A percentile compares a stretch with the other conserved stretches of the same genome.
Evolutionary conservation across 306 rosid genomes (phyloP).

Genomic region (Pyrus communis): DNA sequence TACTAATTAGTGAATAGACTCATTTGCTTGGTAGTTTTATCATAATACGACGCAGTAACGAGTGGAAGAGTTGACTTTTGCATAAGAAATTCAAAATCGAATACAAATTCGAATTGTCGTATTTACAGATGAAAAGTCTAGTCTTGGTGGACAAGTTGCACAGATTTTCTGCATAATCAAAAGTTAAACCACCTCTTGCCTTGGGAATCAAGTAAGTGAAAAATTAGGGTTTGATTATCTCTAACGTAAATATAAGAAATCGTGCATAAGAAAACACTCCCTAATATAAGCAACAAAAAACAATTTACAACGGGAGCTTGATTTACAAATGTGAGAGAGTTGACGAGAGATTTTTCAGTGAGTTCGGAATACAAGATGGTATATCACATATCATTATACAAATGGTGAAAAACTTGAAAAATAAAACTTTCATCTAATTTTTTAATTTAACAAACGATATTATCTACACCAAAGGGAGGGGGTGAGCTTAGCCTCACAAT

Average conservation of each 20-base stretch:
- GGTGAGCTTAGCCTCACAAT: too few species aligned
- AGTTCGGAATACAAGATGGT: too few species aligned
- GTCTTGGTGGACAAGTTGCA: not conserved
- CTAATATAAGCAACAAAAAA: not conserved
- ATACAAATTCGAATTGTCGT: not conserved
- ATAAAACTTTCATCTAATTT: too few species aligned
- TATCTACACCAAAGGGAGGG: rapidly evolving
- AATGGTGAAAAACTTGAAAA: too few species aligned
- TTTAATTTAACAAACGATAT: too few species aligned
- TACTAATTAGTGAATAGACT: not conserved
- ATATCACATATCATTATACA: too few species aligned
- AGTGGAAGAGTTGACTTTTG: not conserved
- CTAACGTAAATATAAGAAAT: not conserved
- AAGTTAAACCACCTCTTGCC: not conserved
- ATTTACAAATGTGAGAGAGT: not conserved
- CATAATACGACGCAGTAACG: not conserved
- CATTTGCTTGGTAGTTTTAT: not conserved
- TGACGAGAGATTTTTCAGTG: not conserved
- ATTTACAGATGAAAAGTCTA: not conserved
- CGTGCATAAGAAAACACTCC: not conserved
- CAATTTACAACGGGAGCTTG: not conserved
- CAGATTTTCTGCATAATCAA: not conserved
- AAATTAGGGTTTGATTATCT: not conserved
- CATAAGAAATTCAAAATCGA: not conserved
- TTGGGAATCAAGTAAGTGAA: not conserved